phyloP scores from a whole-genome alignment of 1,139 yeast genomes.

The Candida gigantensis region DNA sequence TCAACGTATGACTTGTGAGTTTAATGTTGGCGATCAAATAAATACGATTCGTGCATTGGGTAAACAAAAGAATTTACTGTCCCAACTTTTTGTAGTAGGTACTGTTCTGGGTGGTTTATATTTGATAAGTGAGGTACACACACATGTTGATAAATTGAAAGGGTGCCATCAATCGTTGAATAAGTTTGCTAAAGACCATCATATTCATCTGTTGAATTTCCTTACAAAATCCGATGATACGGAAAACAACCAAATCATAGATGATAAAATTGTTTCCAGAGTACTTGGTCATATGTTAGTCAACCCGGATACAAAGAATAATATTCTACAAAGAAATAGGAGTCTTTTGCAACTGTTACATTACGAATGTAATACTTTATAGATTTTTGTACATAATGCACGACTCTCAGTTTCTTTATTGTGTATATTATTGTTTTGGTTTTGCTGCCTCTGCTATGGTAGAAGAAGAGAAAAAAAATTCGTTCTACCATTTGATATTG shows the following conservation, averaged over 20 bases:
- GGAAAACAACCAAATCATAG: slow-evolving; percentile 16
- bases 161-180: slow-evolving; percentile 20
- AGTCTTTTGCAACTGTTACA: slow-evolving; percentile 1
- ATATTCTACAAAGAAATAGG: neutral
- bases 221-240: slow-evolving; percentile 6
- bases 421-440: no score
- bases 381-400: neutral
- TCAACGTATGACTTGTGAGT: slow-evolving; percentile 11
- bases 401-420: no score
- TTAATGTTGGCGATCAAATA: slow-evolving; percentile 36
- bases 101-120: slow-evolving; percentile 41
- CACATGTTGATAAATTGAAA: slow-evolving; percentile 11
- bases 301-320: neutral
- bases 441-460: neutral
- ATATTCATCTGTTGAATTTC: neutral
- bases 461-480: neutral
- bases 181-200: neutral
- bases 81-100: slow-evolving; percentile 28
- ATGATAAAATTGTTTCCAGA: slow-evolving; percentile 17
- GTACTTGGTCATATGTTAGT: neutral
- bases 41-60: slow-evolving; percentile 22
- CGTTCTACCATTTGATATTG: no score
- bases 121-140: slow-evolving; percentile 9
- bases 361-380: neutral
- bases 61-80: neutral